Base-by-base conservation (phyloP, 2,329 filamentous ascomycete species). In the Fusarium duplospermum region DNA sequence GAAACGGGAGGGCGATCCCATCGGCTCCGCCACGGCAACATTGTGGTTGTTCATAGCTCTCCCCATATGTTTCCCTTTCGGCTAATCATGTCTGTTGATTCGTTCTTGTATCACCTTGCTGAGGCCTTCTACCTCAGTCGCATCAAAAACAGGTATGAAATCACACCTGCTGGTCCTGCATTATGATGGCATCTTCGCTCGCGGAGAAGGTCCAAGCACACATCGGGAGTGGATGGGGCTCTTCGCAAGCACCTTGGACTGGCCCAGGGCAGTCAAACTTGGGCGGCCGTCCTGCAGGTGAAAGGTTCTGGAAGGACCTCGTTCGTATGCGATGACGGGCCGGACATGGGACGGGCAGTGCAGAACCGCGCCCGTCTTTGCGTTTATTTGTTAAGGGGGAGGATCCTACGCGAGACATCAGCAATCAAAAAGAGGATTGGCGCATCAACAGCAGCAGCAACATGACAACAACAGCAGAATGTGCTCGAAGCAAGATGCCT, bases 361-460 rank as follows among this genome's bases (percentile, higher is more conserved):
- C 61, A 73, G 67, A 61, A 50, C 63, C 42, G 62, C 56, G 62
- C 27, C 35, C 62, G 66, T 60, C 56, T 61, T 50, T 54, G 56
- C 38, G 56, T 59, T 69, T 69, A 62, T 67, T 67, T 72, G 61
- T 67, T 70, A 62, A 60, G 75, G 67, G 56, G 64, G 64, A 42
- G 66, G 65, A 60, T 67, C 67, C 24, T 65, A 67, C 50, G 61
- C 66, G 58, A 70, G 67, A 64, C 29, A 56, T 58, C 57, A 72
- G 71, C 78, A 80, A 80, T 77, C 77, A 79, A 66, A 69, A 73
- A 62, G 42, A 73, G 69, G 72, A 68, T 69, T 67, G 70, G 36
- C 66, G 66, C 71, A 74, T 57, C 65, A 56, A 38, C 60, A 68
- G 69, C 72, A 63, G 69, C 62, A 73, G 52, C 47, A 70, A 35